Conservation (phyloP, 208 protist genomes). For the Leishmania arabica region DNA sequence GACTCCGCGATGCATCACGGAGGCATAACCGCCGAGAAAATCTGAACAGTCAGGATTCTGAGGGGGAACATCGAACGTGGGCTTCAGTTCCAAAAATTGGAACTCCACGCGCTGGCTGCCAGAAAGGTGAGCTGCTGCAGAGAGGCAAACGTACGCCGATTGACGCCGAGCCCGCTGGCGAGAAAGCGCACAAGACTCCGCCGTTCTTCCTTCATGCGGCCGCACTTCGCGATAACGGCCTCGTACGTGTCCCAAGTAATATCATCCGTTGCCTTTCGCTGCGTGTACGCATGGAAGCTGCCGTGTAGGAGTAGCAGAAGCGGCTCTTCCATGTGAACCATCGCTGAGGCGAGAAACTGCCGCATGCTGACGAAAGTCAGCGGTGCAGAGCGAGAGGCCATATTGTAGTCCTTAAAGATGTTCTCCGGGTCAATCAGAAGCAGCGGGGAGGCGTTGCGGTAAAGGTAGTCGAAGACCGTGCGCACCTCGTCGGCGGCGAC, state of each 20-base stretch:
- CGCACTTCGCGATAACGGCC: constrained; percentile 53
- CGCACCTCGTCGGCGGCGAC: constrained; percentile 64
- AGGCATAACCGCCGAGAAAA: background rate
- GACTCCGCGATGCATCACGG: background rate
- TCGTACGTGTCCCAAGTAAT: constrained; percentile 74
- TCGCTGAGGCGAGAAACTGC: constrained; percentile 63
- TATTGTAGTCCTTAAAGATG: constrained; percentile 76
- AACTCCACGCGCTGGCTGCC: constrained; percentile 77
- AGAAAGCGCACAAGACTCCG: constrained; percentile 74
- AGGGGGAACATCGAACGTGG: background rate
- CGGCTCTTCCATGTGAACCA: constrained; percentile 85
- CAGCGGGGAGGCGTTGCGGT: constrained; percentile 55
- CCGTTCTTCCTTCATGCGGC: constrained; percentile 59
- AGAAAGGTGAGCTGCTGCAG: constrained; percentile 72
- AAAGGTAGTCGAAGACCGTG: constrained; percentile 81
- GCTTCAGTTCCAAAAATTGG: constrained; percentile 52
- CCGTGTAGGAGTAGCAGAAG: constrained; percentile 80
- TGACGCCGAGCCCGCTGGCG: constrained; percentile 67
- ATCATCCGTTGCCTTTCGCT: constrained; percentile 43
- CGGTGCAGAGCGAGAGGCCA: constrained; percentile 71
- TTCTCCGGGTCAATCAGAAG: constrained; percentile 64
- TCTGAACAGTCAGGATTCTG: too few species aligned
- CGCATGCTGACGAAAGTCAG: constrained; percentile 80
- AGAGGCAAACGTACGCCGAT: constrained; percentile 54
- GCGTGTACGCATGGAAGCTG: constrained; percentile 58